phyloP scores from a whole-genome alignment of 2,329 filamentous ascomycete species.

The Thielaviopsis populi region DNA sequence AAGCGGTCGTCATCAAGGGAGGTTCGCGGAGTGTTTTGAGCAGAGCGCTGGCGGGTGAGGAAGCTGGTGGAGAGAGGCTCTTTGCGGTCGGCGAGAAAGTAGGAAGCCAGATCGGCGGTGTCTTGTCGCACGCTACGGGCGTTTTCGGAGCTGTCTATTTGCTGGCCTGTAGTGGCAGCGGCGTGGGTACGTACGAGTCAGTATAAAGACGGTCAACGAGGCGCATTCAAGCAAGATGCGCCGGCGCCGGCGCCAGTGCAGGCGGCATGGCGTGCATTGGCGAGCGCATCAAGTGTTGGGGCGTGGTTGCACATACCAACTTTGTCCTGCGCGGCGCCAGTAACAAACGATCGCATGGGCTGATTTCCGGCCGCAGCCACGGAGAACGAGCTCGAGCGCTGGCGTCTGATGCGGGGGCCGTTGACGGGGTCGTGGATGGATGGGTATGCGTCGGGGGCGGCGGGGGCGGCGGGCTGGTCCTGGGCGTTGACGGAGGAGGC shows the following conservation, averaged over 20 bases:
- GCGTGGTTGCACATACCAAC: slow-evolving; percentile 32
- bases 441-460: too few species aligned
- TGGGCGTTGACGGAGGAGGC: slow-evolving; percentile 19
- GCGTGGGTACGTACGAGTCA: background rate
- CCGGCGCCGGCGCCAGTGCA: background rate
- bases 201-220: background rate
- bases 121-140: slow-evolving; percentile 70
- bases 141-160: slow-evolving; percentile 57
- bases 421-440: slow-evolving; percentile 12
- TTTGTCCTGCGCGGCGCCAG: slow-evolving; percentile 46
- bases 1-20: slow-evolving; percentile 20
- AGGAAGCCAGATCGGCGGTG: slow-evolving; percentile 73
- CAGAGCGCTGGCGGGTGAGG: slow-evolving; percentile 22
- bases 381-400: slow-evolving; percentile 25
- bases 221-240: background rate
- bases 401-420: background rate
- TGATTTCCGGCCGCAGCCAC: slow-evolving; percentile 24
- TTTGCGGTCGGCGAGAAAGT: slow-evolving; percentile 54
- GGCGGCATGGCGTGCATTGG: background rate
- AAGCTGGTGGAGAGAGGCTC: slow-evolving; percentile 22
- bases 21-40: slow-evolving; percentile 22
- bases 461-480: slow-evolving; percentile 18
- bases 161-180: slow-evolving; percentile 6
- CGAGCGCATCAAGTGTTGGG: background rate
- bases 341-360: slow-evolving; percentile 57